Evolutionary conservation across 2,329 filamentous ascomycete genomes (phyloP).

Genomic region (Fusarium sublunatum): DNA sequence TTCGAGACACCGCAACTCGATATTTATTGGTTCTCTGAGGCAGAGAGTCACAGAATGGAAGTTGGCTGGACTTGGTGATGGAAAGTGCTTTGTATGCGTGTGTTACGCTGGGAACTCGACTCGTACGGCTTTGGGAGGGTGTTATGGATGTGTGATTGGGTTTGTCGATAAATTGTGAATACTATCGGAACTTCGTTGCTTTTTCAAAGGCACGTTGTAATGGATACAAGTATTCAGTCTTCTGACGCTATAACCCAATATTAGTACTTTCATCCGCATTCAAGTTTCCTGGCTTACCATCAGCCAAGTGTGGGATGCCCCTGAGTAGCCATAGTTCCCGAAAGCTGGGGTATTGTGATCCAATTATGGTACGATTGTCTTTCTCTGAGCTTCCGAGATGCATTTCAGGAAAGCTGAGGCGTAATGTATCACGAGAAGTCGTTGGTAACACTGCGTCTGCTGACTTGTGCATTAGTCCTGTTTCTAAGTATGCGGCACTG

Average conservation of each 20-base stretch:
- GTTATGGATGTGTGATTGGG: background rate
- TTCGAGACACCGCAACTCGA: background rate
- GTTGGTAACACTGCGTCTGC: background rate
- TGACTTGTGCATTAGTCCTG: background rate
- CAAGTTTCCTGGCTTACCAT: background rate
- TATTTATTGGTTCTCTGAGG: background rate
- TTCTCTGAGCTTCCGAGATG: background rate
- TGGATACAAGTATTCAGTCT: background rate
- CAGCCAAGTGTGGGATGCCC: background rate
- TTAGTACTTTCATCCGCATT: background rate
- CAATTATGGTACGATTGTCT: background rate
- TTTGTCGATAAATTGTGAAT: background rate
- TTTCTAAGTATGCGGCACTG: background rate
- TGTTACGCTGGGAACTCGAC: background rate
- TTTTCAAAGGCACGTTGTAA: background rate
- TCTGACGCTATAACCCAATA: too few relatives aligned
- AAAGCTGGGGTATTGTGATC: background rate
- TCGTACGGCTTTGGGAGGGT: background rate
- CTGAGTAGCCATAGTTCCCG: background rate
- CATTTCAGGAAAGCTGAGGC: background rate
- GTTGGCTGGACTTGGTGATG: background rate
- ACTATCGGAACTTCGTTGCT: background rate
- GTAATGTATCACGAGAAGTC: background rate
- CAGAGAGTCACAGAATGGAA: background rate
- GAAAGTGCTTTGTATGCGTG: background rate